Evolutionary conservation across 768 basidiomycete genomes (phyloP).

Genomic region (Lentinula detonsa): DNA sequence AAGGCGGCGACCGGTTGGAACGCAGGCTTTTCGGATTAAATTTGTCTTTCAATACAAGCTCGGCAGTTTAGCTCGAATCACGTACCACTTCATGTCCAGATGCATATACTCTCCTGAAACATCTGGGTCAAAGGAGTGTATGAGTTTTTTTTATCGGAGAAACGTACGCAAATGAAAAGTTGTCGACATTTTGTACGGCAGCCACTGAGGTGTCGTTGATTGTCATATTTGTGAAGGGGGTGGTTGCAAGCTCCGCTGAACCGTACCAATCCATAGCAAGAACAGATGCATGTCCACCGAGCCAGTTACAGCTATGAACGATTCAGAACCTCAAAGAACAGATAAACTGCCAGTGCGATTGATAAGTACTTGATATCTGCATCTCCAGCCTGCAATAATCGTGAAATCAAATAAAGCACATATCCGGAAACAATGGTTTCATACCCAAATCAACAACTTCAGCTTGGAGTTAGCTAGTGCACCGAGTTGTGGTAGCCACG

Average conservation of each 20-base stretch:
- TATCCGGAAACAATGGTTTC: neutral
- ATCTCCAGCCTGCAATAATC: conserved; percentile 32
- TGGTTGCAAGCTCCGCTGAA: conserved; percentile 27
- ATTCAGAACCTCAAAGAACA: neutral
- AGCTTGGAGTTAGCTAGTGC: conserved; percentile 37
- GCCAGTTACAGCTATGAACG: conserved; percentile 37
- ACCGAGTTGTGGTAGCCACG: conserved; percentile 43
- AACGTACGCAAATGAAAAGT: conserved; percentile 62
- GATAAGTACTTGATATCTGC: conserved; percentile 42
- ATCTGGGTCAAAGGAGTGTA: neutral
- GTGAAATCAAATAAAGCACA: conserved; percentile 11
- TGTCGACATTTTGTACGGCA: conserved; percentile 57
- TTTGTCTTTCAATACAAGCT: neutral
- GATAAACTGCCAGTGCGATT: neutral
- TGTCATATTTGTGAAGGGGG: conserved; percentile 48
- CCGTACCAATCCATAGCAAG: conserved; percentile 43
- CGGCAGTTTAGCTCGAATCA: conserved; percentile 2
- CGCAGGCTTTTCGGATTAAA: conserved; percentile 36
- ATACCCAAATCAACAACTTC: conserved; percentile 43
- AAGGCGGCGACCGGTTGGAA: conserved; percentile 56
- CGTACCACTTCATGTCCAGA: conserved; percentile 62
- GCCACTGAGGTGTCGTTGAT: conserved; percentile 46
- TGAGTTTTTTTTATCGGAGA: neutral
- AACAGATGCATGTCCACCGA: conserved; percentile 36
- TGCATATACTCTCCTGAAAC: conserved; percentile 42